These are phyloP conservation scores for Colletotrichum phormii DNA, from an alignment of 2,329 filamentous ascomycete species.

Conservation along the genomic window DNA sequence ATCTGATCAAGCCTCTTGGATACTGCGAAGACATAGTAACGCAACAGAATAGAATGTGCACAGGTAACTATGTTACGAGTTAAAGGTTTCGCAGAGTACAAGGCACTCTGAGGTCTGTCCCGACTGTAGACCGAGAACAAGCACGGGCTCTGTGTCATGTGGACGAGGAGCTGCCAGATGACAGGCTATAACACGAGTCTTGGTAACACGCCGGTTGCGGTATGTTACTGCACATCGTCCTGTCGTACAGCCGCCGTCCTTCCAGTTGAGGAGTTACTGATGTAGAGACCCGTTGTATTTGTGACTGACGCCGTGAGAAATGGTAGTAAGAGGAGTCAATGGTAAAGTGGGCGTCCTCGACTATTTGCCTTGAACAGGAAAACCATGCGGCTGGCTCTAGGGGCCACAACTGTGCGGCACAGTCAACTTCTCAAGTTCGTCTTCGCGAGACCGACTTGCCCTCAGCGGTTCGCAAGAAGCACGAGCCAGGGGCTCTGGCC, in stretches of 20 bases:
- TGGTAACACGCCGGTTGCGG: constrained; percentile 11
- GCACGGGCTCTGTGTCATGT: constrained; percentile 7
- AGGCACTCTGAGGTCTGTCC: not conserved
- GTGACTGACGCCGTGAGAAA: not conserved
- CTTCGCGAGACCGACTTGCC: not conserved
- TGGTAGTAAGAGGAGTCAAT: not conserved
- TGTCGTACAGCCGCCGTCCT: not conserved
- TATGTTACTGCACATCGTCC: constrained; percentile 2
- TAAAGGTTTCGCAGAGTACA: not conserved
- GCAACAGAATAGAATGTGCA: not conserved
- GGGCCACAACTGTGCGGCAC: not conserved
- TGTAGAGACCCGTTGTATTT: constrained; percentile 22
- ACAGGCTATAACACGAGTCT: constrained; percentile 24
- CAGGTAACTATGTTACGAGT: not conserved
- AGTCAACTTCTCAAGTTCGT: not conserved
- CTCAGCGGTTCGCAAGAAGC: not conserved
- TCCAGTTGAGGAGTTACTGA: constrained; percentile 8
- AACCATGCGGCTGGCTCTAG: not conserved
- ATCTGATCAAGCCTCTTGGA: constrained; percentile 8
- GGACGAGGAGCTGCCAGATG: not conserved
- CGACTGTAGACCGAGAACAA: not conserved
- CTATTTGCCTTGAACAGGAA: not conserved
- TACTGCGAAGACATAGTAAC: not conserved
- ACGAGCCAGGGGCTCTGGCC: not conserved
- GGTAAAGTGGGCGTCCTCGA: not conserved